Evolutionary conservation across 495 filamentous ascomycete genomes (phyloP), one percentile per base, ranked within the genome.

Genomic region (Apiosordaria backusii): DNA sequence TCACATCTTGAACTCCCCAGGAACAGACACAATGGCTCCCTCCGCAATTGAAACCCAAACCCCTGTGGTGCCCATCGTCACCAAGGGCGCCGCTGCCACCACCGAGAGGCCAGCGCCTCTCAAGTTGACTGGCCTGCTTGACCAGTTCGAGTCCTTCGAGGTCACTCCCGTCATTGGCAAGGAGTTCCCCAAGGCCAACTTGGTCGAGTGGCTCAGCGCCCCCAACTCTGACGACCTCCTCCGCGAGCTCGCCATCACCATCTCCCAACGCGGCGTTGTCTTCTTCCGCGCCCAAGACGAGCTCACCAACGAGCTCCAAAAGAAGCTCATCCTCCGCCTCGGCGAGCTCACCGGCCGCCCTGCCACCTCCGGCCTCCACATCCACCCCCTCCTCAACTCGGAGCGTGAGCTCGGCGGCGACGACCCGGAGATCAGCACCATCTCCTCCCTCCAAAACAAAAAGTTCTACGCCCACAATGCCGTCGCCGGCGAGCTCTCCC

Each of bases 251-350:
- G 87, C 89, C n/a, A 84, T 90, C 35, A 90, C 86, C 18, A 85
- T 92, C 68, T 92, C 89, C n/a, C 87, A 88, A 69, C 84, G 90
- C 0, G 89, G 89, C 1, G 90, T 93, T 0, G 90, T 92, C 27
- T 92, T 92, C 77, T 91, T 93, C 78, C 88, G 90, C 18, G 83
- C 84, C 23, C 90, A 92, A 71, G 84, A 90, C 68, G 80, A 72
- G 62, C 72, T 81, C 40, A 76, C 74, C 64, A 75, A 80, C 59
- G 77, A 81, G 3, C 74, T 78, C 18, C 78, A 81, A 66, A 92
- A 92, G 72, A 81, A 86, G 61, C 80, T 92, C 15, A 81, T 84
- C 19, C 80, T 88, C 54, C 79, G 82, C 9, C 82, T 92, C 0
- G 89, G 89, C 1, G 78, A 86, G 64, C 77, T 87, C 19, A 83